Base-by-base conservation (phyloP, 1,139 yeast genomes). In the Kodamaea sp. region DNA sequence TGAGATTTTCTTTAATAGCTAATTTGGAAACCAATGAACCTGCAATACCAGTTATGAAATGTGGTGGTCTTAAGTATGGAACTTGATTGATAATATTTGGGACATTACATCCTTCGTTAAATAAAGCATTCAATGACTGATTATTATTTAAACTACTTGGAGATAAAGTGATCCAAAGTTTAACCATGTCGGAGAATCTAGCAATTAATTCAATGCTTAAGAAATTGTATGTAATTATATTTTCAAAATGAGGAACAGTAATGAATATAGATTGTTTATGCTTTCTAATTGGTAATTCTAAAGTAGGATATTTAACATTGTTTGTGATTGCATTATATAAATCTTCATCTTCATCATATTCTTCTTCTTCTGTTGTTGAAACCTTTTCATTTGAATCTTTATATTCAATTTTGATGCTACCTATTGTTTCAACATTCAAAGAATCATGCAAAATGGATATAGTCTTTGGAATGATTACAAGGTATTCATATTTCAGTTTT, bases 321-420 rank as follows among this genome's bases (percentile, higher is more conserved):
- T 53, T 42, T 22, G 58, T 51, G 6, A 60, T 60, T 1, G 73
- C 66, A 8, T 59, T 47, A 49, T 78, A 78, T 32, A 78, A 61
- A 46, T 78, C 83, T 49, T 75, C 81, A 35, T 74, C 78, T 46
- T 78, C 83, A 42, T 75, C 78, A 45, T 63, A 78, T 3, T 69
- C 78, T 2, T 63, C 66, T 2, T 40, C 50, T 6, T 46, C 47
- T 2, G 40, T 41, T 2, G 38, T 34, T 4, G 35, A 30, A 8
- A 36, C 27, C 5, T 30, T n/a, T n/a, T 41, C 24, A 8, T 39
- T 38, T 27, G 51, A 38, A 29, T 53, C 48, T 1, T 56, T 53
- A 38, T 65, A 65, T n/a, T 43, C 45, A 4, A 67, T 47, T 0
- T 29, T 27, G 5, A 66, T 46, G 1, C 37, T 25, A 1, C 71